Evolutionary conservation across 148 eudicot species (phyloP).

Genomic region (Arctostaphylos glauca): DNA sequence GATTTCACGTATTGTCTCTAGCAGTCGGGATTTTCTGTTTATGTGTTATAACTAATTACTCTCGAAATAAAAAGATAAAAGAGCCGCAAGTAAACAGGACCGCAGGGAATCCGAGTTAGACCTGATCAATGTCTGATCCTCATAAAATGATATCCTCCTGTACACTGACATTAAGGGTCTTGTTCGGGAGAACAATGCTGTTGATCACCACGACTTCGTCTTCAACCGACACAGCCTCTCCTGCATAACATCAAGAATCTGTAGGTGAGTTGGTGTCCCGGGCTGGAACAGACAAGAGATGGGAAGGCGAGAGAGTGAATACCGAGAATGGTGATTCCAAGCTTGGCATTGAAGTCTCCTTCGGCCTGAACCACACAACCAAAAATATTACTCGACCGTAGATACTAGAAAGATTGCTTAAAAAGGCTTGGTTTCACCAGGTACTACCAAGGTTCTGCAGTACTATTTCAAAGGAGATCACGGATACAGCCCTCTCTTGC

Average conservation of each 20-base stretch:
- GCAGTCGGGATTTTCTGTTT: not conserved
- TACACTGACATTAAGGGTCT: constrained; percentile 76
- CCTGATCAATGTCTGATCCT: not conserved
- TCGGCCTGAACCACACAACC: constrained; percentile 42
- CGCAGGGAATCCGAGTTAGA: not conserved
- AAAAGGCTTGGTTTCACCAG: not conserved
- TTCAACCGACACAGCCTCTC: constrained; percentile 67
- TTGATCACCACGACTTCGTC: constrained; percentile 68
- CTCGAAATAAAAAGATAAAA: not conserved
- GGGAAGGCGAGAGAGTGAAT: constrained; percentile 16
- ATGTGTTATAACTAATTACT: not conserved
- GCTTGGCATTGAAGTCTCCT: constrained; percentile 72
- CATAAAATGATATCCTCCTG: constrained; percentile 73
- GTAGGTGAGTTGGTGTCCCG: not conserved
- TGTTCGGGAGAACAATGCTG: constrained; percentile 71
- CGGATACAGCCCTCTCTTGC: not conserved
- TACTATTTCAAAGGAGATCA: not conserved
- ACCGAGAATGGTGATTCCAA: constrained; percentile 77
- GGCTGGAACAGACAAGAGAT: not conserved
- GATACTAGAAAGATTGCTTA: not conserved
- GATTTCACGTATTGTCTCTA: too few species aligned
- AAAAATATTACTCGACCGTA: constrained; percentile 6
- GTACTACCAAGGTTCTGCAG: not conserved
- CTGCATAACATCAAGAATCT: constrained; percentile 30
- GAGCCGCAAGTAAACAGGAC: not conserved